Evolutionary conservation across 1,284 basidiomycete genomes (phyloP).

Genomic region (Cystobasidiaceae sp.): DNA sequence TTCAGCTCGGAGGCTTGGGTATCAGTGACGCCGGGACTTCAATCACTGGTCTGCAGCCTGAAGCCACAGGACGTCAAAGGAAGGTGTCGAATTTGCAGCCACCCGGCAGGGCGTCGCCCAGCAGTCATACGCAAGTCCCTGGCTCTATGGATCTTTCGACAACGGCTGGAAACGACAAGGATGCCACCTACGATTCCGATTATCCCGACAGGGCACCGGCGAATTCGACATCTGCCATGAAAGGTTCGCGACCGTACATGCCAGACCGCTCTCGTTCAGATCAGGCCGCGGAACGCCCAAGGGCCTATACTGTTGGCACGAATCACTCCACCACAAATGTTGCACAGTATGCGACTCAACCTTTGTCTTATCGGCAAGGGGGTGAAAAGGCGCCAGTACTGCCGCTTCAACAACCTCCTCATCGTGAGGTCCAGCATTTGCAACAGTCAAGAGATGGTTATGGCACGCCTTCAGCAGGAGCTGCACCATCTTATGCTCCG

Average conservation of each 20-base stretch:
- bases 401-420: slow-evolving; percentile 15
- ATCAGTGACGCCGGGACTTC: neutral
- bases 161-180: too few relatives aligned
- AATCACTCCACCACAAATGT: neutral
- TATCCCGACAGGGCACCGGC: too few relatives aligned
- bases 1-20: slow-evolving; percentile 22
- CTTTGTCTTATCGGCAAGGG: slow-evolving; percentile 13
- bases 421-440: neutral
- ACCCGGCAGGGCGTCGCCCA: too few relatives aligned
- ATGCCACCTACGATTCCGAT: neutral
- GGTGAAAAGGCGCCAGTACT: neutral
- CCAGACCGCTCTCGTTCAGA: neutral
- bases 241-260: neutral
- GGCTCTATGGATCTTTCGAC: too few relatives aligned
- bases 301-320: neutral
- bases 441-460: slow-evolving; percentile 6
- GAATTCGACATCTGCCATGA: neutral
- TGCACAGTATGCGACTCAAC: slow-evolving; percentile 11
- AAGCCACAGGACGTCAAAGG: too few relatives aligned
- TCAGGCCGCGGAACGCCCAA: neutral
- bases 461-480: slow-evolving; percentile 3
- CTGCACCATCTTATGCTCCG: slow-evolving; percentile 12
- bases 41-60: neutral
- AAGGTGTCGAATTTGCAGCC: too few relatives aligned
- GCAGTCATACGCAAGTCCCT: too few relatives aligned